Evolutionary conservation across 768 basidiomycete species (phyloP), one percentile per base, ranked within the genome.

Genomic region (Kwoniella europaea): DNA sequence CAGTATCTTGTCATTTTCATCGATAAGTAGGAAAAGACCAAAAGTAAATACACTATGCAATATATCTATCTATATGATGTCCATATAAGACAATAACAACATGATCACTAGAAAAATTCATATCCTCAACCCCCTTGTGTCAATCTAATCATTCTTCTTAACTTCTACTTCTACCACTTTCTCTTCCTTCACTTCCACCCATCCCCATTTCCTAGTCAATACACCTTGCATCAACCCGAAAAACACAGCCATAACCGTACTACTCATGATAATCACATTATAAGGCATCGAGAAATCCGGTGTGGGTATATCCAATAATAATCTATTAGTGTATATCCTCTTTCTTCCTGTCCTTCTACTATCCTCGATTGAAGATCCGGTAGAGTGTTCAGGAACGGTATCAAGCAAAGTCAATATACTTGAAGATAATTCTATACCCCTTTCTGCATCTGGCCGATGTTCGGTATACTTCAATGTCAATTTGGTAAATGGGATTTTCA

Each of bases 231-330:
- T 84, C 77, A 89, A 92, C 68, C 96, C 97, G 84, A 99, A 98
- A 65, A 95, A 89, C 73, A 97, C 89, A 57, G 95, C 94, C 63
- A 97, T 88, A 53, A 98, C 85, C 10, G 93, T 94, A 80, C 91
- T 93, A 27, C 83, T 84, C 86, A 98, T 91, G 78, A 98, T 98
- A 84, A 98, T 98, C 58, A 98, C 96, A 85, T 98, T 99, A 86
- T 98, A 98, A 0, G 97, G 97, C 97, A 98, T 98, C 83, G 92
- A 94, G 82, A 98, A 98, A 83, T 98, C 97, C 0, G 96, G 97
- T 44, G 93, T 94, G n/a, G 96, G 91, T n/a, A 97, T 88, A 82
- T 95, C 93, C 56, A 95, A 89, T 46, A 98, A 88, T 27, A 96
- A 86, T 10, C 90, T 87, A 0, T 89, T 86, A 1, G 93, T 94